Conservation (phyloP, 2,329 filamentous ascomycete genomes). For the Neopestalotiopsis sp. region DNA sequence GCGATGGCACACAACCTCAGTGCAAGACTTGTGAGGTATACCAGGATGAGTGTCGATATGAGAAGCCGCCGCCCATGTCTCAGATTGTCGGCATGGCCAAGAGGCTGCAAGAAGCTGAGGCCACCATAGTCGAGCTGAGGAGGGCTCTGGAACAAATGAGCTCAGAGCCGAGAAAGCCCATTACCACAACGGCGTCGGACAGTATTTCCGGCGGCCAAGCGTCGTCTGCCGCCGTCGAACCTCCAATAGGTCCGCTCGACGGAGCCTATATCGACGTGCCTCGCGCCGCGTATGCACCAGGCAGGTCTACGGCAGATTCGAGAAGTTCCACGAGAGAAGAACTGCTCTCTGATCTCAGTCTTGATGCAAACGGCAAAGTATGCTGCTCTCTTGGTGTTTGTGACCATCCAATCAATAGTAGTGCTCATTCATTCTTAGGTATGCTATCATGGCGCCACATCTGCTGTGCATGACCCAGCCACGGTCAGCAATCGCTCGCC, state of each 20-base stretch:
- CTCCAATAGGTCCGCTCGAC: neutral
- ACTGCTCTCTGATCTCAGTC: slow-evolving; percentile 27
- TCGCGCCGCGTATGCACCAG: neutral
- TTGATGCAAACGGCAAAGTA: slow-evolving; percentile 30
- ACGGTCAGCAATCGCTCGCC: slow-evolving; percentile 21
- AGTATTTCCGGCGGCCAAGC: neutral
- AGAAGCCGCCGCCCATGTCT: slow-evolving; percentile 37
- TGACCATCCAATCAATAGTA: neutral
- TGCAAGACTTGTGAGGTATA: slow-evolving; percentile 39
- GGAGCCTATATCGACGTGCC: neutral
- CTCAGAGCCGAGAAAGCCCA: neutral
- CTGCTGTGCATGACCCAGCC: slow-evolving; percentile 31
- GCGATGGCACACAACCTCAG: slow-evolving; percentile 33
- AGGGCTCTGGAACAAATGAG: slow-evolving; percentile 16
- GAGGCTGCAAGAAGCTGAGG: slow-evolving; percentile 32
- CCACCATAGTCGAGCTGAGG: slow-evolving; percentile 25
- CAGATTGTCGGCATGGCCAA: slow-evolving; percentile 35
- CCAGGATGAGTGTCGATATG: slow-evolving; percentile 36
- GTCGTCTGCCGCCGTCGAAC: neutral
- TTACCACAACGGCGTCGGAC: neutral
- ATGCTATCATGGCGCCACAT: slow-evolving; percentile 33
- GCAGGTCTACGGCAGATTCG: slow-evolving; percentile 11
- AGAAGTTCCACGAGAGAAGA: slow-evolving; percentile 20
- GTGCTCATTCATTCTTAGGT: slow-evolving; percentile 21
- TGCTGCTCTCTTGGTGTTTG: neutral